Percentiles rank a stretch among this genome's conserved stretches.
phyloP scores from a whole-genome alignment of 495 filamentous ascomycete genomes.

The Xylaria telfairii region DNA sequence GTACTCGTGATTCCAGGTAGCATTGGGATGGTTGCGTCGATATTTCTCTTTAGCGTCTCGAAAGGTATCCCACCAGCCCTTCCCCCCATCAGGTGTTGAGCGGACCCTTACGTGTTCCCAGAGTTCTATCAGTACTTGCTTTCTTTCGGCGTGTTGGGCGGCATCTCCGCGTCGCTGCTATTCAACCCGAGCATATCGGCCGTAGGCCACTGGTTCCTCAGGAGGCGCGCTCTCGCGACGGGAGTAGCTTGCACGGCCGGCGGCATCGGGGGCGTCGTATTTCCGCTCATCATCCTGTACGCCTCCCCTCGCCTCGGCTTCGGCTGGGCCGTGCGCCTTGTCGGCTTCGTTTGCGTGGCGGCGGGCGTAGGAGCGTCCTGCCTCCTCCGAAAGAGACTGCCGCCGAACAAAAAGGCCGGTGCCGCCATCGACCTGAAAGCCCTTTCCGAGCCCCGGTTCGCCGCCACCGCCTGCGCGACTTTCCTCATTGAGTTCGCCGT shows the following conservation, averaged over 20 bases:
- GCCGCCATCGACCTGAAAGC: slow-evolving; percentile 22
- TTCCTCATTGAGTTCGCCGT: slow-evolving; percentile 55
- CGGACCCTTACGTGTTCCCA: slow-evolving; percentile 40
- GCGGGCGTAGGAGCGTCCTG: slow-evolving; percentile 39
- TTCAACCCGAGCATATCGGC: slow-evolving; percentile 65
- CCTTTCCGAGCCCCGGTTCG: slow-evolving; percentile 17
- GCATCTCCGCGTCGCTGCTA: slow-evolving; percentile 62
- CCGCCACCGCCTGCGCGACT: slow-evolving; percentile 19
- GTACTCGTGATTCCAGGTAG: slow-evolving; percentile 59
- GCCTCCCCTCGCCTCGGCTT: slow-evolving; percentile 61
- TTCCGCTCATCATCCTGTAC: slow-evolving; percentile 61
- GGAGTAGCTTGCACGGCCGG: slow-evolving; percentile 68
- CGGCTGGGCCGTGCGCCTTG: slow-evolving; percentile 62
- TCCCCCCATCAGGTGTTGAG: slow-evolving; percentile 16
- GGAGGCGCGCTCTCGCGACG: slow-evolving; percentile 64
- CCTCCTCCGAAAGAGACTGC: slow-evolving; percentile 16
- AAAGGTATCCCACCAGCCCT: slow-evolving; percentile 38
- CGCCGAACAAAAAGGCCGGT: slow-evolving; percentile 22
- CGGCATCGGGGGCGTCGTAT: slow-evolving; percentile 65
- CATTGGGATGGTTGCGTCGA: slow-evolving; percentile 55
- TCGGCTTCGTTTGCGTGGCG: slow-evolving; percentile 63
- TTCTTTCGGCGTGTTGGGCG: slow-evolving; percentile 62
- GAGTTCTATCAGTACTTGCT: slow-evolving; percentile 73
- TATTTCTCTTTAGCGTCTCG: slow-evolving; percentile 61
- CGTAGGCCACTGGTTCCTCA: slow-evolving; percentile 70